Evolutionary conservation across 192 early-diverging fungal species (phyloP).

Genomic region (Diversispora epigaea): DNA sequence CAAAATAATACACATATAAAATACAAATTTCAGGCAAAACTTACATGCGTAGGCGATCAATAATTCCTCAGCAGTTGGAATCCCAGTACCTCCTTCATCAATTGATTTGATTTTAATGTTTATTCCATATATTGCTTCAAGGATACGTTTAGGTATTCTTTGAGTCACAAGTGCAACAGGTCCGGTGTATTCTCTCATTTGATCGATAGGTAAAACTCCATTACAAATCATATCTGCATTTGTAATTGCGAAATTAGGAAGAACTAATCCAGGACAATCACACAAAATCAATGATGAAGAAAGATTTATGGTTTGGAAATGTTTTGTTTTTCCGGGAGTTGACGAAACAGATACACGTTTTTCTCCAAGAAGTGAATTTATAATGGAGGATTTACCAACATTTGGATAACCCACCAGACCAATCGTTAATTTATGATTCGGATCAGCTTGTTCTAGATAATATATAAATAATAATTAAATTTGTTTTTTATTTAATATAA

Average conservation of each 20-base stretch:
- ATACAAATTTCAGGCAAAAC: slow-evolving; percentile 14
- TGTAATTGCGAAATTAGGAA: slow-evolving; percentile 98
- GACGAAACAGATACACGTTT: slow-evolving; percentile 93
- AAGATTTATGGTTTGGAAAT: slow-evolving; percentile 98
- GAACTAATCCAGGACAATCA: slow-evolving; percentile 99
- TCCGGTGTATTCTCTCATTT: slow-evolving; percentile 91
- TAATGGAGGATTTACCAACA: slow-evolving; percentile 98
- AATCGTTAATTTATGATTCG: slow-evolving; percentile 69
- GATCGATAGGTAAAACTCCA: slow-evolving; percentile 98
- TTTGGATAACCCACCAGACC: slow-evolving; percentile 99
- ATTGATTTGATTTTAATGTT: slow-evolving; percentile 70
- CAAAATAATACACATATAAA: neutral
- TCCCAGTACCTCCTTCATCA: slow-evolving; percentile 73
- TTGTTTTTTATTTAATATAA: slow-evolving; percentile 11
- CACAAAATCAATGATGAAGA: slow-evolving; percentile 84
- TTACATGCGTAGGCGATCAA: slow-evolving; percentile 82
- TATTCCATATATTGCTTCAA: slow-evolving; percentile 94
- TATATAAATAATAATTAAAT: neutral
- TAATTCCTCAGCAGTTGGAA: slow-evolving; percentile 89
- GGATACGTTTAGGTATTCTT: slow-evolving; percentile 81
- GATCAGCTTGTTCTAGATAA: slow-evolving; percentile 38
- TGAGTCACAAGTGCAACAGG: slow-evolving; percentile 77
- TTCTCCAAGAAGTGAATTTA: slow-evolving; percentile 94
- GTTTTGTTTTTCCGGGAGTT: slow-evolving; percentile 99
- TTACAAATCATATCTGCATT: slow-evolving; percentile 99